Base-by-base conservation (phyloP, 768 basidiomycete genomes). In the Tricholoma sp. region DNA sequence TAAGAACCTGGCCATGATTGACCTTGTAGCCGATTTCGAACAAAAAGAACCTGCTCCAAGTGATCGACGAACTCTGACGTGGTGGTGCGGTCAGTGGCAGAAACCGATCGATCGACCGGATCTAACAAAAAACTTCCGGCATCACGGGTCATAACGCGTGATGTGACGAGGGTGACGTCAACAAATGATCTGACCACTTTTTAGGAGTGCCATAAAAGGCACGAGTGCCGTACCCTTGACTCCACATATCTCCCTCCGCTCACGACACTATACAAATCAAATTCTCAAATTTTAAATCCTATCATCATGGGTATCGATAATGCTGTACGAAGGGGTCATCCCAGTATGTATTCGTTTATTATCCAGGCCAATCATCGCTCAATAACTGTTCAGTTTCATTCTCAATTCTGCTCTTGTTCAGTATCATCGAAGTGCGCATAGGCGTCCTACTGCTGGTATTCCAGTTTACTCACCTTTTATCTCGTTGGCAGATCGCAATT, bases 401-500 rank as follows among this genome's bases (percentile, higher is more conserved):
- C 65, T 71, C 76, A 53, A 61, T 85, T 55, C 71, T 84, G 55
- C 71, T 86, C 51, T n/a, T 85, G 45, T 82, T 87, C 68, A 76
- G 78, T 32, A 79, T 87, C 61, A 81, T 91, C 59, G 82, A 88
- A 75, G 88, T 85, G 53, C 61, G 13, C 28, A 24, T 24, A 24
- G 4, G 4, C 24, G 24, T 24, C 4, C 24, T 24, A 24, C 24
- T 24, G 1, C 24, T 24, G 24, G 24, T 24, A 24, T 24, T 24
- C 24, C n/a, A n/a, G n/a, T 6, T 33, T 13, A 9, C 6, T 9
- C 20, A 32, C 29, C 41, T 15, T 20, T 18, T 39, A 29, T 42
- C 9, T 3, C 33, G 15, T 17, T 47, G 29, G 12, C 58, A 90
- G 88, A 76, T 90, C 62, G 73, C 82, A 24, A 81, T 90, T 59